Conservation (phyloP, 306 rosid species). For the Herpetospermum pedunculosum region DNA sequence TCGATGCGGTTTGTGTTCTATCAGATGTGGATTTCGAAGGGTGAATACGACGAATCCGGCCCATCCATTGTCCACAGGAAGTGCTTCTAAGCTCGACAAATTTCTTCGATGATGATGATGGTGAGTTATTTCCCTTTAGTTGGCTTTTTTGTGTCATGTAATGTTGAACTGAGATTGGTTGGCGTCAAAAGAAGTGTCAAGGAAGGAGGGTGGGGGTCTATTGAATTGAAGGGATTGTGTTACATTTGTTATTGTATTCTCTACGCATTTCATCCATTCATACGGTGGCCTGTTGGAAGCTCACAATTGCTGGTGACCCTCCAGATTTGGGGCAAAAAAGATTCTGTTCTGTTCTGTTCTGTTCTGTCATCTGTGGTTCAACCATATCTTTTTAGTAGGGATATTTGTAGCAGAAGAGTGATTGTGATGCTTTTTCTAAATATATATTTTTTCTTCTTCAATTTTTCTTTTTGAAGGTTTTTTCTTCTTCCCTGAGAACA, state of each 20-base stretch:
- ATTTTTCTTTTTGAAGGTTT: slow-evolving; percentile 6
- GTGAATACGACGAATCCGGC: slow-evolving; percentile 30
- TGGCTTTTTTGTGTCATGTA: slow-evolving; percentile 19
- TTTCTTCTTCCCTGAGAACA: slow-evolving; percentile 1
- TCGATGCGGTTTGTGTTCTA: neutral
- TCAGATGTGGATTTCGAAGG: slow-evolving; percentile 37
- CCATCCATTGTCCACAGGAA: slow-evolving; percentile 36
- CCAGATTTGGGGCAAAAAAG: slow-evolving; percentile 1
- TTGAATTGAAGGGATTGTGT: neutral
- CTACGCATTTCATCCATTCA: neutral
- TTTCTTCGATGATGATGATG: neutral
- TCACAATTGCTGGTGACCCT: slow-evolving; percentile 6
- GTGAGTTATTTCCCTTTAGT: slow-evolving; percentile 19
- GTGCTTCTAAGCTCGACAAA: slow-evolving; percentile 14
- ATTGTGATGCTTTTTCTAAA: slow-evolving; percentile 9
- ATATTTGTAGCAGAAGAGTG: slow-evolving; percentile 9
- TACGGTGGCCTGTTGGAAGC: slow-evolving; percentile 7
- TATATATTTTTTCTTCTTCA: neutral
- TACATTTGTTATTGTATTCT: neutral
- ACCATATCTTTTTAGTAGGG: slow-evolving; percentile 2
- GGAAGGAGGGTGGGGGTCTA: neutral
- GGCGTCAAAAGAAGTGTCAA: slow-evolving; percentile 5
- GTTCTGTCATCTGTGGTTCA: slow-evolving; percentile 9
- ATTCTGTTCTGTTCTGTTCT: neutral
- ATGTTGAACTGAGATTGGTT: slow-evolving; percentile 14